Conservation (phyloP, 129 eudicot species). For the Flaveria brownii region DNA sequence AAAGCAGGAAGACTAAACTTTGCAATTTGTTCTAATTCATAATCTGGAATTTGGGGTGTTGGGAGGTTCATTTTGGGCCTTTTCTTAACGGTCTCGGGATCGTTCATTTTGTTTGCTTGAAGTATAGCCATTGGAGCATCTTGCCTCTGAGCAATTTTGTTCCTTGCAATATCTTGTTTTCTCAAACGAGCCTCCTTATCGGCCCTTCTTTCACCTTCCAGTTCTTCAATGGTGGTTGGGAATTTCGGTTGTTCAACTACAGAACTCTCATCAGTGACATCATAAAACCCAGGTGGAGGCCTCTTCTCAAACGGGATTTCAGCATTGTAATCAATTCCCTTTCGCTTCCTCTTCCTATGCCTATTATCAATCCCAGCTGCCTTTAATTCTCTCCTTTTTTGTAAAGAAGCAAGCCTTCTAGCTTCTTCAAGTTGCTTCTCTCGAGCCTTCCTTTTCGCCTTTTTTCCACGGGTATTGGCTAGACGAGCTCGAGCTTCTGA, state of each 20-base stretch:
- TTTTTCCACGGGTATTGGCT: slow-evolving; percentile 93
- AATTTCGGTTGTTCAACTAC: slow-evolving; percentile 71
- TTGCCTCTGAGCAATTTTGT: slow-evolving; percentile 90
- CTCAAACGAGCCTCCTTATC: slow-evolving; percentile 88
- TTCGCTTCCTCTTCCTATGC: slow-evolving; percentile 81
- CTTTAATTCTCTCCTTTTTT: slow-evolving; percentile 96
- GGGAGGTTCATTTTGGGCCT: slow-evolving; percentile 94
- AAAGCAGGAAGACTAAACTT: slow-evolving; percentile 86
- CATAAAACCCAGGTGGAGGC: slow-evolving; percentile 98
- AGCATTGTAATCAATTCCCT: slow-evolving; percentile 94
- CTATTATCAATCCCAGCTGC: slow-evolving; percentile 92
- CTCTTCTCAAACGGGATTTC: slow-evolving; percentile 94
- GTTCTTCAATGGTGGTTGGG: slow-evolving; percentile 90
- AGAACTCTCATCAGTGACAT: slow-evolving; percentile 77
- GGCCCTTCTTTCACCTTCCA: slow-evolving; percentile 90
- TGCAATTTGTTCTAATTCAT: slow-evolving; percentile 92
- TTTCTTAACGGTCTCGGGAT: slow-evolving; percentile 87
- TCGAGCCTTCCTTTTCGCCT: slow-evolving; percentile 96
- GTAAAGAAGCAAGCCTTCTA: slow-evolving; percentile 96
- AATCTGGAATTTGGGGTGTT: slow-evolving; percentile 94
- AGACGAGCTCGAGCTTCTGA: slow-evolving; percentile 97
- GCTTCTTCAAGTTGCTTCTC: slow-evolving; percentile 99
- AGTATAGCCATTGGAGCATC: slow-evolving; percentile 91
- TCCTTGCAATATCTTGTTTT: slow-evolving; percentile 89
- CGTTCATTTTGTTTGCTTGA: slow-evolving; percentile 93